Percentiles rank a stretch among this genome's conserved stretches.
These are phyloP conservation scores for Zygosaccharomyces lentus DNA, from an alignment of 805 yeast species.

Conservation along the genomic window DNA sequence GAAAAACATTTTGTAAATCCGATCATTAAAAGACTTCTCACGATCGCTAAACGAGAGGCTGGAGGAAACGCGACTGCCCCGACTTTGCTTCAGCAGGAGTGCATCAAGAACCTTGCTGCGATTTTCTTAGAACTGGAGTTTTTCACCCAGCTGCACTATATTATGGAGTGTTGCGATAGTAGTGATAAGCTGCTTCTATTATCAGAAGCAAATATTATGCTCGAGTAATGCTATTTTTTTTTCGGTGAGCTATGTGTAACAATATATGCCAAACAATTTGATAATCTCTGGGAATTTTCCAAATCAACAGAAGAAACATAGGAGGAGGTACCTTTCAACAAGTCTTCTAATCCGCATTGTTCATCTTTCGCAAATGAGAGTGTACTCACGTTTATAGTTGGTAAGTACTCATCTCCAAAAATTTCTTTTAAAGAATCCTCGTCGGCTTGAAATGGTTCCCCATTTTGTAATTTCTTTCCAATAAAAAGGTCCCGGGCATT, in stretches of 20 bases:
- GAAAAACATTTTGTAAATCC: slow-evolving; percentile 14
- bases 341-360: background rate
- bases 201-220: slow-evolving; percentile 5
- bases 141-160: slow-evolving; percentile 1
- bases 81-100: slow-evolving; percentile 8
- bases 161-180: background rate
- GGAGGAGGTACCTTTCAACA: background rate
- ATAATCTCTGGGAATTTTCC: slow-evolving; percentile 10
- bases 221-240: background rate
- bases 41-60: slow-evolving; percentile 7
- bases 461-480: background rate
- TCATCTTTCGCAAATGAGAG: background rate
- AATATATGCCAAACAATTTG: slow-evolving; percentile 5
- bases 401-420: slow-evolving; percentile 10
- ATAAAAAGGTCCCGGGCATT: slow-evolving; percentile 8
- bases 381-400: slow-evolving; percentile 2
- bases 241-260: background rate
- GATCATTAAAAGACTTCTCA: slow-evolving; percentile 17
- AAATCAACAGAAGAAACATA: slow-evolving; percentile 14
- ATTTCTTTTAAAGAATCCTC: slow-evolving; percentile 3
- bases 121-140: slow-evolving; percentile 19
- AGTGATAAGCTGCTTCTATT: slow-evolving; percentile 1
- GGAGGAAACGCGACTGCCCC: background rate
- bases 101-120: slow-evolving; percentile 21
- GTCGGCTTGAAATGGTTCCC: background rate